Evolutionary conservation across 345 rosid genomes (phyloP), one percentile per base, ranked within the genome.

Genomic region (Salix viminalis): DNA sequence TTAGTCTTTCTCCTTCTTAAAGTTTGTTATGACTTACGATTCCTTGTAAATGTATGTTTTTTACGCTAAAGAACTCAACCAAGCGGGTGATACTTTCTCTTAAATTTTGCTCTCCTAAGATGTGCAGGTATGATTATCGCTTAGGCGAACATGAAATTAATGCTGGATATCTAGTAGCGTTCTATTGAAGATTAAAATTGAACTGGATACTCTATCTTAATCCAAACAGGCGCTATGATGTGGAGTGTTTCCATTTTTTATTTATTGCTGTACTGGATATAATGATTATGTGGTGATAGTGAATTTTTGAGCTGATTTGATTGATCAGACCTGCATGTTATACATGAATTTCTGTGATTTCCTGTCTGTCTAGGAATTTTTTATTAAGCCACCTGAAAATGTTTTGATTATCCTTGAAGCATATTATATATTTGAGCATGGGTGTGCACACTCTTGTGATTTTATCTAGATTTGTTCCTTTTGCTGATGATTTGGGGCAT

Each of bases 381-480:
- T 74, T 5, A 26, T 34, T 19, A 32, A 56, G 42, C 21, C 48
- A 11, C 2, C 3, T 21, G 12, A 18, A 74, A 10, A n/a, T 11
- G 28, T 44, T 30, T 65, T 52, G 32, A 48, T 52, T 50, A 11
- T 12, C 32, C 7, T 65, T 65, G 37, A 30, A 14, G 16, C 61
- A 44, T 58, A 10, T 4, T 2, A 23, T 37, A 14, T 6, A 30
- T 16, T 65, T 34, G 36, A 65, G 15, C n/a, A 65, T 2, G 39
- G 32, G 4, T 65, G 9, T 65, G 39, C 37, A 34, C 65, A 23
- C 14, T 6, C 28, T 32, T 61, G 36, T 37, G 48, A 18, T 28
- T 44, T 41, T 46, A 46, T 18, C 9, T 60, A 41, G 16, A 61
- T 60, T 24, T 60, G 37, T 30, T 28, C 54, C 39, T 88, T 67